Conservation (phyloP, 805 yeast species). For the Ogataea dorogensis region DNA sequence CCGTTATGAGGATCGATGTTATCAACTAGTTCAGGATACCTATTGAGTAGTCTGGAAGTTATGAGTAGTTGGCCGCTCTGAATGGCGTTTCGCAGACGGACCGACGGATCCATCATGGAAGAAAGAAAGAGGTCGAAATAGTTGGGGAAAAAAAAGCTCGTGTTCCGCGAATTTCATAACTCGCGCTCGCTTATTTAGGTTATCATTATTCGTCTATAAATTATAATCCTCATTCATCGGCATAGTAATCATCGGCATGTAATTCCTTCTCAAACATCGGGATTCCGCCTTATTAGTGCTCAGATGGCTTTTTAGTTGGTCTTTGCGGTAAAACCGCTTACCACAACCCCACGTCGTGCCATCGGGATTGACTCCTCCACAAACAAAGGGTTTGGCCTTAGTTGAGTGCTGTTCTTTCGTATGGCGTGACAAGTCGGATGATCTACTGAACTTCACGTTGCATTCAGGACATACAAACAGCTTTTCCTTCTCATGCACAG, state of each 20-base stretch:
- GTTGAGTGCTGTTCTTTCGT: slow-evolving; percentile 25
- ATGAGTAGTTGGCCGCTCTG: slow-evolving; percentile 59
- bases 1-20: slow-evolving; percentile 71
- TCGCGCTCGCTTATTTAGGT: neutral
- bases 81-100: slow-evolving; percentile 68
- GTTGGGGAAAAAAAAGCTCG: slow-evolving; percentile 3
- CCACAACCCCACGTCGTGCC: slow-evolving; percentile 28
- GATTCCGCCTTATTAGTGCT: slow-evolving; percentile 25
- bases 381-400: slow-evolving; percentile 22
- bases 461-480: slow-evolving; percentile 25
- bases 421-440: slow-evolving; percentile 26
- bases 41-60: slow-evolving; percentile 60
- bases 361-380: slow-evolving; percentile 23
- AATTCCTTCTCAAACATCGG: slow-evolving; percentile 17
- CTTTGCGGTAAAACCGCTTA: slow-evolving; percentile 25
- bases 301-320: slow-evolving; percentile 27
- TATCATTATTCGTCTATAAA: neutral
- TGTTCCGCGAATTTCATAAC: slow-evolving; percentile 6
- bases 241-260: slow-evolving; percentile 2
- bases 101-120: slow-evolving; percentile 58
- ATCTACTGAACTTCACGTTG: slow-evolving; percentile 21
- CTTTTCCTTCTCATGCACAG: slow-evolving; percentile 28
- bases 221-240: neutral
- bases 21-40: slow-evolving; percentile 67
- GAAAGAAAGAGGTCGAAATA: neutral